Evolutionary conservation across 371 early-diverging fungal species (phyloP), one percentile per base, ranked within the genome.

Genomic region (Agmasoma carcini): DNA sequence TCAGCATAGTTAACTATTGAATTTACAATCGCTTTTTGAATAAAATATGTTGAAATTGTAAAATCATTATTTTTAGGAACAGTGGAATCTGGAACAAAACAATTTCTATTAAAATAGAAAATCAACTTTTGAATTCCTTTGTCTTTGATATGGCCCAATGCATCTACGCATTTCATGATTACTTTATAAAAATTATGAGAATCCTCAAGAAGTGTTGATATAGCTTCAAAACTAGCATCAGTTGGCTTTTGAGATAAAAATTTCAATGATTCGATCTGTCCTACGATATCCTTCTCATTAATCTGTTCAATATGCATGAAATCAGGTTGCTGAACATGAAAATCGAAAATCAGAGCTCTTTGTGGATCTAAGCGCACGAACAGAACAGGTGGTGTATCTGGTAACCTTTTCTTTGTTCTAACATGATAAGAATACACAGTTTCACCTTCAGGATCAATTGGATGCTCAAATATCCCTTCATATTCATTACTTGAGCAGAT

Each of bases 341-440:
- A 80, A 4, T 80, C 68, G 65, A 86, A 85, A 12, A 90, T 68
- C 90, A 89, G 88, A 61, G 88, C 88, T 59, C 84, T 79, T 53
- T 90, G 90, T 0, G 90, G 85, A 71, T 96, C 95, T 53, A 91
- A 71, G 12, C 92, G 80, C 68, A 96, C 85, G 88, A 90, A 94
- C 59, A 91, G 90, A 55, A 93, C 82, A 20, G 87, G 85, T 49
- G 62, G 55, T 11, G 37, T 44, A 29, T 69, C 71, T 56, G 63
- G 60, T 49, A 63, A 57, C 27, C 38, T 53, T 43, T 69, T 61
- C 52, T 67, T 59, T 34, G 69, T 52, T 49, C 60, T 23, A 34
- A 56, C 46, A 47, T 75, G 75, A 44, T 69, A 61, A 37, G 54
- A 61, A 22, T 68, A 67, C 9, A 53, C 25, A 26, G 55, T 59